Percentiles rank a stretch among this genome's conserved stretches.
phyloP scores from a whole-genome alignment of 176 grass and related monocot species.

The Thalia dealbata region DNA sequence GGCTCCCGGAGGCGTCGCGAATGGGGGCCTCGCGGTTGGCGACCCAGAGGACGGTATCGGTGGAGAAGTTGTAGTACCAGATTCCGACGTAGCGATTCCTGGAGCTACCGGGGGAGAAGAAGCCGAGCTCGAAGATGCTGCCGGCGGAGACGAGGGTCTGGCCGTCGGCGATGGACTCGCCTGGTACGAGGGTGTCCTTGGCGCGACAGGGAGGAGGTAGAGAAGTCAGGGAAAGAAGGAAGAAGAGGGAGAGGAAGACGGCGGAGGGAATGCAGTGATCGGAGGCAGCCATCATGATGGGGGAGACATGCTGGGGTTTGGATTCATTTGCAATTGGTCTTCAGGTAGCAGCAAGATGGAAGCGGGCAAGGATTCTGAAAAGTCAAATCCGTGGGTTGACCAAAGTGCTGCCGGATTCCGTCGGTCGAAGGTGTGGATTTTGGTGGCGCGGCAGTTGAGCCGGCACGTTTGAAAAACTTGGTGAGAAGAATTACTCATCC shows the following conservation, averaged over 20 bases:
- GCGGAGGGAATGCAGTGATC: not conserved
- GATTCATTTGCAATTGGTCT: too few species aligned
- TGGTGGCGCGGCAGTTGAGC: too few species aligned
- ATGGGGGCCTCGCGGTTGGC: constrained; percentile 52
- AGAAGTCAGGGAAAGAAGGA: not conserved
- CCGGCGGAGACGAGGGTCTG: constrained; percentile 30
- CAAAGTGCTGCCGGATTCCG: too few species aligned
- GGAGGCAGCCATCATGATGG: not conserved
- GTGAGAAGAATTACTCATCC: too few species aligned
- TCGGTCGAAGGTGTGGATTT: too few species aligned
- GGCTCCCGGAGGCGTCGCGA: constrained; percentile 7
- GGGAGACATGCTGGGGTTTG: too few species aligned
- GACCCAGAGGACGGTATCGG: constrained; percentile 45
- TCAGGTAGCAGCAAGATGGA: too few species aligned
- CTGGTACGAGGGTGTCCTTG: constrained; percentile 20
- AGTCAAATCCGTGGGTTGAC: too few species aligned
- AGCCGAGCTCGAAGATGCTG: constrained; percentile 32
- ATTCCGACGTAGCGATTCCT: constrained; percentile 39
- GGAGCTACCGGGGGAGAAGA: constrained; percentile 40
- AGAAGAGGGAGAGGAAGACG: not conserved
- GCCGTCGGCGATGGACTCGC: constrained; percentile 20
- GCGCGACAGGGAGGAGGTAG: constrained; percentile 2
- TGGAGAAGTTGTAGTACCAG: constrained; percentile 23
- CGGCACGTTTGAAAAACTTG: too few species aligned
- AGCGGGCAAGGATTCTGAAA: too few species aligned